Conservation (phyloP, 2,329 filamentous ascomycete genomes). For the Exophiala xenobiotica region DNA sequence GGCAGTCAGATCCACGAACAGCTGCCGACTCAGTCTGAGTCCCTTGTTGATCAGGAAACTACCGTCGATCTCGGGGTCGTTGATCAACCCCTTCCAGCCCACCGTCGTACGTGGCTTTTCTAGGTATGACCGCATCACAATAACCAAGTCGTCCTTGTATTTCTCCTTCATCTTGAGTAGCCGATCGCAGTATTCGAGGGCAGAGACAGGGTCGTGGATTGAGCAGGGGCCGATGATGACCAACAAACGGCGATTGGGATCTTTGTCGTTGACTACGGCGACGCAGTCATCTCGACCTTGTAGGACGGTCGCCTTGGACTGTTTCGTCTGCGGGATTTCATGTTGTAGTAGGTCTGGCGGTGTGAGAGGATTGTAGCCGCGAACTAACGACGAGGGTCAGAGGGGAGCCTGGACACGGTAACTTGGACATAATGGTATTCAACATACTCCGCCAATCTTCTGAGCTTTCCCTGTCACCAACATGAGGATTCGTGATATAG, state of each 20-base stretch:
- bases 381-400: slow-evolving; percentile 55
- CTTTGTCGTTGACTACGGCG: slow-evolving; percentile 69
- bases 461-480: slow-evolving; percentile 70
- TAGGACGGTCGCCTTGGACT: slow-evolving; percentile 45
- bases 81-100: slow-evolving; percentile 98
- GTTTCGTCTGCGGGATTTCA: slow-evolving; percentile 66
- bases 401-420: not conserved
- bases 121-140: slow-evolving; percentile 98
- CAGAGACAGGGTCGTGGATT: slow-evolving; percentile 87
- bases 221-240: slow-evolving; percentile 96
- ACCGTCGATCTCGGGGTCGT: slow-evolving; percentile 96
- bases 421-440: not conserved
- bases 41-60: slow-evolving; percentile 99
- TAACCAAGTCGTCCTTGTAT: slow-evolving; percentile 77
- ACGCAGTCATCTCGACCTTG: slow-evolving; percentile 56
- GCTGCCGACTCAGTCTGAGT: slow-evolving; percentile 81
- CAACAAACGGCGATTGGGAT: slow-evolving; percentile 73
- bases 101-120: slow-evolving; percentile 98
- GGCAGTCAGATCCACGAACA: slow-evolving; percentile 86
- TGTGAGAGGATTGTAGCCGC: slow-evolving; percentile 92
- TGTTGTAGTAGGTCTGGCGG: slow-evolving; percentile 81
- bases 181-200: slow-evolving; percentile 81
- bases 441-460: slow-evolving; percentile 82
- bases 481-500: slow-evolving; percentile 75
- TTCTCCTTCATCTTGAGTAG: slow-evolving; percentile 75